phyloP scores from a whole-genome alignment of 1,284 basidiomycete genomes.

The Vanrija pseudolonga region DNA sequence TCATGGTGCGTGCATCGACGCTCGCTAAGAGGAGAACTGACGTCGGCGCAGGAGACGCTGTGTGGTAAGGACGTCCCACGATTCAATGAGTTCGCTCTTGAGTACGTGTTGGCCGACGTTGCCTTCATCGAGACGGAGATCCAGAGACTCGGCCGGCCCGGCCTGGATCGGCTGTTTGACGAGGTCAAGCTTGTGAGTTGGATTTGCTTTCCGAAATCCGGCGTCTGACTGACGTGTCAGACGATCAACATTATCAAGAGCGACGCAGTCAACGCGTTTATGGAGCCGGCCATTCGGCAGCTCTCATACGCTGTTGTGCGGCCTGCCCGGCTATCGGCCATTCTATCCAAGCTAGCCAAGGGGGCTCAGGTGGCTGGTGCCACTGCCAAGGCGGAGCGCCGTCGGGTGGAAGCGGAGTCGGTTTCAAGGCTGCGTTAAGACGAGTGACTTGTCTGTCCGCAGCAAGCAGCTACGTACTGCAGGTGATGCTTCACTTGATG shows the following conservation, averaged over 20 bases:
- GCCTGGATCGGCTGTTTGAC: slow-evolving; percentile 69
- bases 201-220: background rate
- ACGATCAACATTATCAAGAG: slow-evolving; percentile 71
- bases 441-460: no score
- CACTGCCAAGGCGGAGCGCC: slow-evolving; percentile 57
- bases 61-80: slow-evolving; percentile 59
- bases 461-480: no score
- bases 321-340: slow-evolving; percentile 66
- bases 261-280: slow-evolving; percentile 71
- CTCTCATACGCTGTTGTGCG: slow-evolving; percentile 68
- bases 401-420: slow-evolving; percentile 72
- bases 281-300: slow-evolving; percentile 68
- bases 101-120: slow-evolving; percentile 76
- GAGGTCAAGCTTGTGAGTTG: slow-evolving; percentile 72
- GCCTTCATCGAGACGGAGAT: slow-evolving; percentile 80
- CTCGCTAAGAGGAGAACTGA: background rate
- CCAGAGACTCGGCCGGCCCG: slow-evolving; percentile 64
- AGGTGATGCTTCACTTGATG: no score
- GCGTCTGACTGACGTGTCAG: slow-evolving; percentile 50
- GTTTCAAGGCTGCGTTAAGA: slow-evolving; percentile 30
- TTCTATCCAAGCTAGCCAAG: slow-evolving; percentile 70
- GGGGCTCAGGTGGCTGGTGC: slow-evolving; percentile 43
- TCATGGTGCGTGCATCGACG: slow-evolving; percentile 59
- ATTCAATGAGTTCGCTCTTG: slow-evolving; percentile 83
- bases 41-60: slow-evolving; percentile 30